Evolutionary conservation across 805 yeast species (phyloP).

Genomic region (Kuraishia borneana): DNA sequence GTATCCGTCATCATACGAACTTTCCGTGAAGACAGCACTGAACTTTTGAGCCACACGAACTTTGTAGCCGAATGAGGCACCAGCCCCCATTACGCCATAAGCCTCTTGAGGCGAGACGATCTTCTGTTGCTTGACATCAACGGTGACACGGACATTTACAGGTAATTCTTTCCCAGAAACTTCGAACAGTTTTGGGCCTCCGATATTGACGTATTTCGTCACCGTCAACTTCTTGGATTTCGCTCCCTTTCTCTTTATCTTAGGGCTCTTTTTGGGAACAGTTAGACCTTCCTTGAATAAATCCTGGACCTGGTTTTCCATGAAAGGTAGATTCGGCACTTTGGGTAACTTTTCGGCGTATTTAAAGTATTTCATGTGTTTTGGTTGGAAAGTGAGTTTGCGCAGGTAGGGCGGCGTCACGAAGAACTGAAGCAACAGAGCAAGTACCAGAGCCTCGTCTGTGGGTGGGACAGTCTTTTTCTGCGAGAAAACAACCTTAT

Average conservation of each 20-base stretch:
- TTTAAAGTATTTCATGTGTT: conserved; percentile 36
- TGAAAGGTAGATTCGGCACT: conserved; percentile 64
- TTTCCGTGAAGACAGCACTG: conserved; percentile 59
- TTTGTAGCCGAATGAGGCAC: conserved; percentile 57
- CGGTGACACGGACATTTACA: conserved; percentile 69
- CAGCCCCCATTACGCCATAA: conserved; percentile 51
- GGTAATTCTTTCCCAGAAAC: conserved; percentile 55
- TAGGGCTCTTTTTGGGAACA: conserved; percentile 23
- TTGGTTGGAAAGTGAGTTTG: conserved; percentile 45
- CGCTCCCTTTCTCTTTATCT: conserved; percentile 25
- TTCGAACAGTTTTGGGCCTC: conserved; percentile 47
- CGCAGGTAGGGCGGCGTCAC: conserved; percentile 78
- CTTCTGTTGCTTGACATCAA: conserved; percentile 47
- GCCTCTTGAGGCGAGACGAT: conserved; percentile 67
- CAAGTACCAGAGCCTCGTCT: conserved; percentile 44
- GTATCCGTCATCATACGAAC: conserved; percentile 58
- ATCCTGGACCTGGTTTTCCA: conserved; percentile 32
- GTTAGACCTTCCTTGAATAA: conserved; percentile 56
- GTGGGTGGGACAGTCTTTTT: conserved; percentile 12
- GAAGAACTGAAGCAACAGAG: conserved; percentile 65
- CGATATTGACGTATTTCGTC: conserved; percentile 73
- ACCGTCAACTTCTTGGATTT: conserved; percentile 31
- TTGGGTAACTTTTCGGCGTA: conserved; percentile 64
- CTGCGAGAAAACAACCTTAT: conserved; percentile 5
- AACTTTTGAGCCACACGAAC: conserved; percentile 58